Percentiles rank a stretch among this genome's conserved stretches.
Conservation (phyloP, 176 grass and related monocot species). For the Avena sativa region DNA sequence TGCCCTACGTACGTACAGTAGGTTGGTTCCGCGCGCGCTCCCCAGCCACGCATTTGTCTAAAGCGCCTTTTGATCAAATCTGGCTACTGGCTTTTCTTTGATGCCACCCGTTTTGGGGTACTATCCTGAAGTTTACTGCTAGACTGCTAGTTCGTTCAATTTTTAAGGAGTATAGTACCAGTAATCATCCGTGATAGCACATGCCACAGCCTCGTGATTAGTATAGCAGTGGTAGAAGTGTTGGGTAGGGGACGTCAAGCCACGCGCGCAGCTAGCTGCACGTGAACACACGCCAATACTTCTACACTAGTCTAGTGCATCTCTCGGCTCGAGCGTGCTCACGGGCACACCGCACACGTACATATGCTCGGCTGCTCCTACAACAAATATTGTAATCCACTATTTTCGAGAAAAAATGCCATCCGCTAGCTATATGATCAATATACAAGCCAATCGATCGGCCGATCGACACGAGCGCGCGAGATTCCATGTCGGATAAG, state of each 20-base stretch:
- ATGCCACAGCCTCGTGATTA: no score
- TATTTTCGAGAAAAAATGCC: no score
- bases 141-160: no score
- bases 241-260: not conserved
- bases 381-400: not conserved
- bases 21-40: no score
- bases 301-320: not conserved
- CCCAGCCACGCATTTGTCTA: no score
- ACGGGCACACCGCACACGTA: not conserved
- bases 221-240: no score
- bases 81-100: no score
- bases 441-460: not conserved
- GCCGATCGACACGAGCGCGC: not conserved
- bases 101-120: no score
- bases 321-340: not conserved
- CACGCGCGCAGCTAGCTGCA: not conserved
- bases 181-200: not conserved
- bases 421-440: not conserved
- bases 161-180: no score
- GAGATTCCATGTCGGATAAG: constrained; percentile 10
- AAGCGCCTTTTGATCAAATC: no score
- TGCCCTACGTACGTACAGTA: no score
- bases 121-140: no score
- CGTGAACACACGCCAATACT: constrained; percentile 31
- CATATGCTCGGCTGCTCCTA: not conserved